Evolutionary conservation across 163 green algal species (phyloP).

Genomic region (Prototheca stagnorum): DNA sequence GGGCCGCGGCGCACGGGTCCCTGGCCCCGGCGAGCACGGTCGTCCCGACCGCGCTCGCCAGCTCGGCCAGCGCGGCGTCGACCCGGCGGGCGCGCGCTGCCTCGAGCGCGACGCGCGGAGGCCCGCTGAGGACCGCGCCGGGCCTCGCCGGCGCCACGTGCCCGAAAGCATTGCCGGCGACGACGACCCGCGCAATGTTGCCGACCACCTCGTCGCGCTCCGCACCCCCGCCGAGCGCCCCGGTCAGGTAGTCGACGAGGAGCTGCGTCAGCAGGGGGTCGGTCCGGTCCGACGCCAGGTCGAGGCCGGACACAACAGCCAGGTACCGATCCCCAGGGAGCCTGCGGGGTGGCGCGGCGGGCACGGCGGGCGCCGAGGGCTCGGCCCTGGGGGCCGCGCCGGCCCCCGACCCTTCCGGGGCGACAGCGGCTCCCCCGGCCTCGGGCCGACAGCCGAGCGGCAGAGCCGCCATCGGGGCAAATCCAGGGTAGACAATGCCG

Average conservation of each 20-base stretch:
- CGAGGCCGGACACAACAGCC: conserved; percentile 71
- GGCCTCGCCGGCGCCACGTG: neutral
- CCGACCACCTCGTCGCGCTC: conserved; percentile 33
- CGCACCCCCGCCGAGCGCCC: conserved; percentile 45
- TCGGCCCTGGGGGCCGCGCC: conserved; percentile 8
- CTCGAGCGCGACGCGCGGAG: conserved; percentile 34
- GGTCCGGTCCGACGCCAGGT: conserved; percentile 35
- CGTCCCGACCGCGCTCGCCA: conserved; percentile 57
- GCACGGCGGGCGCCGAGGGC: too few species aligned
- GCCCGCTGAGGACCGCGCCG: neutral
- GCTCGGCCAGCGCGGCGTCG: conserved; percentile 28
- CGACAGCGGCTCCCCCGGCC: conserved; percentile 7
- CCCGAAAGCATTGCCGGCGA: conserved; percentile 22
- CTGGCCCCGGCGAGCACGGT: conserved; percentile 85
- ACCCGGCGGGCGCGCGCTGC: conserved; percentile 39
- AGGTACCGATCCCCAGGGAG: too few species aligned
- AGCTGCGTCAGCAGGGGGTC: conserved; percentile 46
- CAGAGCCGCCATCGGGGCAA: neutral
- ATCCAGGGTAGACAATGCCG: conserved; percentile 38
- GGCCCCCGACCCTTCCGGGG: conserved; percentile 4
- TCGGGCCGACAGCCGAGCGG: conserved; percentile 5
- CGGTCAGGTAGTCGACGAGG: conserved; percentile 68
- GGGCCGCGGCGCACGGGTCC: conserved; percentile 74
- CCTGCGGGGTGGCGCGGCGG: too few species aligned
- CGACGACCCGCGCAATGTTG: conserved; percentile 56